Percentiles rank a stretch among this genome's conserved stretches.
Evolutionary conservation across 2,329 filamentous ascomycete species (phyloP).

Genomic region (Ophiostoma novo-ulmi): DNA sequence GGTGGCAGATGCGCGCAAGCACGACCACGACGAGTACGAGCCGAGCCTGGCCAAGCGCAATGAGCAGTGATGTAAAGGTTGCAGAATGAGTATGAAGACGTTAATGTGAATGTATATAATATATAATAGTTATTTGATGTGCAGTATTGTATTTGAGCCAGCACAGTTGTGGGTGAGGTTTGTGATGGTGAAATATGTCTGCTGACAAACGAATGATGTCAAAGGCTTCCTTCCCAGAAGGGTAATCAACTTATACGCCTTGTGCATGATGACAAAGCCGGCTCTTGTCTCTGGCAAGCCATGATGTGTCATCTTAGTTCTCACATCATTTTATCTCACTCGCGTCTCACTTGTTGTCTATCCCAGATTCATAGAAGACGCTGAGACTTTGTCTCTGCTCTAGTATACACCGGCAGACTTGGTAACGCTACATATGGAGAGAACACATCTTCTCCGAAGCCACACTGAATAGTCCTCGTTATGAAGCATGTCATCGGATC

Average conservation of each 20-base stretch:
- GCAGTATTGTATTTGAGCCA: not conserved
- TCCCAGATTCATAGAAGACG: too few relatives aligned
- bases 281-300: not conserved
- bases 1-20: not conserved
- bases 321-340: not conserved
- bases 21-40: slow-evolving; percentile 10
- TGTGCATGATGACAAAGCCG: not conserved
- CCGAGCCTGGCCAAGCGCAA: not conserved
- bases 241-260: not conserved
- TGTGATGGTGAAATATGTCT: not conserved
- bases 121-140: not conserved
- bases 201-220: not conserved
- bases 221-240: not conserved
- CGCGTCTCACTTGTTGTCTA: too few relatives aligned
- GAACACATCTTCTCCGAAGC: too few relatives aligned
- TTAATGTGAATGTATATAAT: not conserved
- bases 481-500: too few relatives aligned
- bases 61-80: not conserved
- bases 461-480: too few relatives aligned
- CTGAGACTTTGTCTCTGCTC: too few relatives aligned
- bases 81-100: not conserved
- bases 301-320: not conserved
- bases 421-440: too few relatives aligned
- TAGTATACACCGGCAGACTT: too few relatives aligned
- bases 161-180: not conserved